Evolutionary conservation across 441 rosid species (phyloP).

Genomic region (Eruca vesicaria): DNA sequence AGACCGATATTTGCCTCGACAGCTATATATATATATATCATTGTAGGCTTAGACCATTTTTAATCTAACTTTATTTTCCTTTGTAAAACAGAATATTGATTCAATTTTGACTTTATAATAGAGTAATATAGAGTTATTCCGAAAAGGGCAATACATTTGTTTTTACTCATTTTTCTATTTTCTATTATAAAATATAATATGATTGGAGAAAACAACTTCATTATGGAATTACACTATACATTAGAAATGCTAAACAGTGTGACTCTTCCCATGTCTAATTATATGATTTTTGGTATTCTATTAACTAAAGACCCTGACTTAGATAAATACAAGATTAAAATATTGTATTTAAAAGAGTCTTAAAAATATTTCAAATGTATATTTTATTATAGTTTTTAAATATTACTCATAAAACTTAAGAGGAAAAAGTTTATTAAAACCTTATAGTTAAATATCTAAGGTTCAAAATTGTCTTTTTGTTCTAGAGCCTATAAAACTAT

Average conservation of each 20-base stretch:
- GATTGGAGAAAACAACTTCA: too few relatives aligned
- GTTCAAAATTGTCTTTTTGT: not conserved
- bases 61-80: too few relatives aligned
- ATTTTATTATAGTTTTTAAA: not conserved
- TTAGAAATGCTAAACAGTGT: too few relatives aligned
- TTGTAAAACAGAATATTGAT: too few relatives aligned
- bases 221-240: not conserved
- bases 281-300: not conserved
- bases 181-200: too few relatives aligned
- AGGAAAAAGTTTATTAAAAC: not conserved
- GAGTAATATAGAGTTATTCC: too few relatives aligned
- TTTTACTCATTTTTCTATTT: not conserved
- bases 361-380: not conserved
- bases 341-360: not conserved
- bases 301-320: not conserved
- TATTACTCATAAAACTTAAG: not conserved
- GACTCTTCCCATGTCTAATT: not conserved
- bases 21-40: not conserved
- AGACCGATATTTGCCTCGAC: not conserved
- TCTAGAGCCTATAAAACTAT: not conserved
- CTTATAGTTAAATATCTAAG: not conserved
- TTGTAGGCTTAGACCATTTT: not conserved
- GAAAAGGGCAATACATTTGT: not conserved
- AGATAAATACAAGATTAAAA: not conserved
- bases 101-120: too few relatives aligned